Evolutionary conservation across 2,329 filamentous ascomycete genomes (phyloP), one percentile per base, ranked within the genome.

Genomic region (Leptosphaerulina australis): DNA sequence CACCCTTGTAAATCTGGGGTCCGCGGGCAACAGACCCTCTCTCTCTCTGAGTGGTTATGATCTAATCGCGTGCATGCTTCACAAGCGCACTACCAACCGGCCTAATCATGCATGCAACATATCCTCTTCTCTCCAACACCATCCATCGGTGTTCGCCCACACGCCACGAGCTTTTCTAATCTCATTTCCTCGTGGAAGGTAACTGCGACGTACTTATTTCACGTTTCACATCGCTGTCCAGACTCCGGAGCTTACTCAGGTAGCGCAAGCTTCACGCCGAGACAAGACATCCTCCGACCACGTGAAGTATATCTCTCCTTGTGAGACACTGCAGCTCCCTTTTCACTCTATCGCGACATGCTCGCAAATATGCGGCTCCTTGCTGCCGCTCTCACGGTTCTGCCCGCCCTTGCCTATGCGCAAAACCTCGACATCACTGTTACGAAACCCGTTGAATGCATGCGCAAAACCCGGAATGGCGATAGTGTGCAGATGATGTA

Each of bases 401-500:
- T 69, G 8, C 57, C 58, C 18, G 50, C 63, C 40, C 33, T 64
- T 39, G 56, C 54, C n/a, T 40, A 50, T 28, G 65, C 66, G 10
- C 60, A 68, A 30, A 50, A 46, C 4, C 64, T 78, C 44, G 60
- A 62, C 37, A 75, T 80, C 64, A 71, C 79, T 56, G 68, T 73
- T 57, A 77, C 74, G 14, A 69, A 70, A 36, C 55, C 71, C 1
- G 73, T 71, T 8, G 62, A 68, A 15, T 81, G 79, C 66, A 66
- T 66, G 29, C 74, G 78, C 46, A 76, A 76, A 11, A 75, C 76
- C 12, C 60, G 71, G 17, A 63, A 63, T n/a, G 77, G 78, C 57
- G 79, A 81, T 62, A 74, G 56, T 12, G 68, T 81, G 39, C 64
- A 66, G 20, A 76, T 81, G 22, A 72, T 79, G 66, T 81, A 81